Evolutionary conservation across 345 rosid genomes (phyloP), one percentile per base, ranked within the genome.

Genomic region (Punica granatum): DNA sequence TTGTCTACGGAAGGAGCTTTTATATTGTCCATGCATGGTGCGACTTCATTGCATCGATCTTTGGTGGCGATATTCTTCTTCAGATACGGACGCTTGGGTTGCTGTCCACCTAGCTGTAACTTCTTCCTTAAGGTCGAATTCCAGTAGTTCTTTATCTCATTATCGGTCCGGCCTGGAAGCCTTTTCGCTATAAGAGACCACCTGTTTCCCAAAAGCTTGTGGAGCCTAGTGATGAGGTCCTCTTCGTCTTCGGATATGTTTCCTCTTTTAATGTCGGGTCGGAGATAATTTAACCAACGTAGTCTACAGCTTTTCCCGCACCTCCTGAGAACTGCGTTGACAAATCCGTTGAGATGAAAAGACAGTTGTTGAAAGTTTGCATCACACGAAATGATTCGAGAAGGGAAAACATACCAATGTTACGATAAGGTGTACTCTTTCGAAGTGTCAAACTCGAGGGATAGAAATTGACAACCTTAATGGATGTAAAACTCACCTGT

Each of bases 191-290:
- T 71, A 2, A 71, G 61, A n/a, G 33, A 66, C 74, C 74, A 71
- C 73, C 73, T 49, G 53, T 54, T 70, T 16, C 73, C 73, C 11
- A 73, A 37, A 21, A 73, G 76, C 63, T 34, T 73, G 53, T 73
- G 76, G 44, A 73, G 71, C 67, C 76, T 62, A n/a, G 26, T 30
- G 65, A 73, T 73, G 68, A 73, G 76, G 16, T 73, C 76, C 54
- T 67, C 76, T 51, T 73, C 76, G 28, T 73, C 76, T 16, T 32
- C 34, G 31, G 76, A 67, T 34, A 73, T 67, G 68, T 63, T 73
- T 18, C 76, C 76, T 67, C 76, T 63, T 62, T 62, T 63, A 26
- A 73, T 67, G 26, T 67, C 60, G 6, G 76, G 72, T 19, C 72
- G 60, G 13, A 73, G 68, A 58, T 73, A 73, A 41, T 73, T 73